Base-by-base conservation (phyloP, 129 eudicot genomes). In the Calendula officinalis region DNA sequence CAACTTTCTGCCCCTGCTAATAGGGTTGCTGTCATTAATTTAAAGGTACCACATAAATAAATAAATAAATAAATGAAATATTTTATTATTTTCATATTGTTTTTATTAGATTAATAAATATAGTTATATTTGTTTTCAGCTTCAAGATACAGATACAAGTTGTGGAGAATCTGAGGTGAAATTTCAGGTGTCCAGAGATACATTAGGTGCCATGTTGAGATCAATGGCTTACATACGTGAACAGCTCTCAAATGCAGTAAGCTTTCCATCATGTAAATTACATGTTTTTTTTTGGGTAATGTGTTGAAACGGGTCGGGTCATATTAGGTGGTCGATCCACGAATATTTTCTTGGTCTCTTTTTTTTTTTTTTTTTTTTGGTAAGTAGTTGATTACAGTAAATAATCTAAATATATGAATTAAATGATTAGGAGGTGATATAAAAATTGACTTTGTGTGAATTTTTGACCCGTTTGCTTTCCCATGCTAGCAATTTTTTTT, bases 121-220 rank as follows among this genome's bases (percentile, higher is more conserved):
- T 38, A 32, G 27, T 56, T 16, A 16, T 42, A 62, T 30, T 44
- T 54, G 41, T 74, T 69, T 75, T 64, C 87, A 91, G 97, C 95
- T 91, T 64, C 95, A 87, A 80, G 95, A 91, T 78, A 71, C 94
- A 6, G 88, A 84, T 68, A 76, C 88, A 56, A 76, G 72, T 61
- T 59, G 86, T 30, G 97, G 84, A 73, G 97, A 87, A 74, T 91
- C 95, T 44, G 97, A 87, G 78, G 95, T 91, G 66, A 91, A 87
- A 69, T 91, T 91, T 74, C 95, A 91, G 84, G 95, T 91, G 62
- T 91, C 97, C 3, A 84, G 90, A 69, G 97, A 91, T 68, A 91
- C 97, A 30, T 82, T 91, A 64, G 97, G 95, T 75, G 97, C 97
- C 68, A 86, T 91, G 97, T 74, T 91, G 88, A 83, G 97, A 76